phyloP scores from a whole-genome alignment of 139 green algal species.

The Edaphochlamys debaryana region DNA sequence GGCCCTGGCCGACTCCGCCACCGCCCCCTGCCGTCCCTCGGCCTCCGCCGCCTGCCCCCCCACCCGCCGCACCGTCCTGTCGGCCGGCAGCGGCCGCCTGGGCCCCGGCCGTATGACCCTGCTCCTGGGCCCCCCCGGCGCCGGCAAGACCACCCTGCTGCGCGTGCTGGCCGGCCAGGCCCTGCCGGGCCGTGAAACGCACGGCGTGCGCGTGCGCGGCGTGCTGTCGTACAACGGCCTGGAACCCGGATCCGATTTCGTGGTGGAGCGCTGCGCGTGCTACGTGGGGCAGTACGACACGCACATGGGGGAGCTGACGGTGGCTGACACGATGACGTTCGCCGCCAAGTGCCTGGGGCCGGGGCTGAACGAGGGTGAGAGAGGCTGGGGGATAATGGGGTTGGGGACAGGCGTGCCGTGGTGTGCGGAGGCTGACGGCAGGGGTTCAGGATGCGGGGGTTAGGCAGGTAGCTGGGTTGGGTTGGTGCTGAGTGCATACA shows the following conservation, averaged over 20 bases:
- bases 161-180: slow-evolving; percentile 69
- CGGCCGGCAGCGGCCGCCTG: slow-evolving; percentile 36
- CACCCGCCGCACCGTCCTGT: background rate
- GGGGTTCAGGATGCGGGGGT: too few species aligned
- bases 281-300: slow-evolving; percentile 68
- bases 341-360: slow-evolving; percentile 41
- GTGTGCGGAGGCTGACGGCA: too few species aligned
- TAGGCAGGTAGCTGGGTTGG: too few species aligned
- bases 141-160: slow-evolving; percentile 75
- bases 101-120: slow-evolving; percentile 61
- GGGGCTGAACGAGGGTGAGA: background rate
- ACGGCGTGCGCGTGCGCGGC: slow-evolving; percentile 20
- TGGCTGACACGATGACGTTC: slow-evolving; percentile 58
- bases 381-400: background rate
- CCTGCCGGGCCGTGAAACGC: background rate
- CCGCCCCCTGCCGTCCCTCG: too few species aligned
- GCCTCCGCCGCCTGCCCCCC: too few species aligned
- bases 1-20: too few species aligned
- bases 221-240: slow-evolving; percentile 53
- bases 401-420: too few species aligned
- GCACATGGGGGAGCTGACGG: slow-evolving; percentile 64
- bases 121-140: slow-evolving; percentile 75
- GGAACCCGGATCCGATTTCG: slow-evolving; percentile 43
- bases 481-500: too few species aligned
- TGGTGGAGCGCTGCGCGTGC: slow-evolving; percentile 46